Percentiles rank a stretch among this genome's conserved stretches.
Evolutionary conservation across 495 filamentous ascomycete species (phyloP).

Genomic region (Peziza echinospora): DNA sequence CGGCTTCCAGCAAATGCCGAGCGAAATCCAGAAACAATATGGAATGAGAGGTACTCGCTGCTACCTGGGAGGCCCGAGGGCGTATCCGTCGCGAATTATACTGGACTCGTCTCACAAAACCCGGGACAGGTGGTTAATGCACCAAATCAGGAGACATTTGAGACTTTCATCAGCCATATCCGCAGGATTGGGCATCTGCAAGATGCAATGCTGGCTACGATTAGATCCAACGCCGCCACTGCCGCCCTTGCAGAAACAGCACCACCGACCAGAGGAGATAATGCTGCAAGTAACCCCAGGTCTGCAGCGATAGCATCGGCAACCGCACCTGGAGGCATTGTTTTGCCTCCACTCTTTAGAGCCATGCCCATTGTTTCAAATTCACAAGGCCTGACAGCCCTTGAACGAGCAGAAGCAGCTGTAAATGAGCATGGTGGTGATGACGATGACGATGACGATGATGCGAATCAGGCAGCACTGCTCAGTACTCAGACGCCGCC

Average conservation of each 20-base stretch:
- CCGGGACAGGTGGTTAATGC: no score
- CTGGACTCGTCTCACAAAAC: no score
- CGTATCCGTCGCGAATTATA: no score
- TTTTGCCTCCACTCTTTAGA: no score
- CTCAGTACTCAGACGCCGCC: neutral
- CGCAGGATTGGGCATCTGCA: slow-evolving; percentile 15
- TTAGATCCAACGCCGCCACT: neutral
- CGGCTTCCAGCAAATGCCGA: no score
- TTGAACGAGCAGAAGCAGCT: neutral
- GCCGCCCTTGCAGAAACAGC: neutral
- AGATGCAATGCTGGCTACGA: slow-evolving; percentile 11
- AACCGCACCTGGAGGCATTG: neutral
- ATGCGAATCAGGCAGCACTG: neutral
- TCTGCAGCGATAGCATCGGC: neutral
- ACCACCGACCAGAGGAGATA: neutral
- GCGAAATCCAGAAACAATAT: no score
- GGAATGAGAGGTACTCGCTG: no score
- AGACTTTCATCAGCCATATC: slow-evolving; percentile 16
- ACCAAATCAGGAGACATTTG: slow-evolving; percentile 10
- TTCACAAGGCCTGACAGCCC: neutral
- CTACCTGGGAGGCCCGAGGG: no score
- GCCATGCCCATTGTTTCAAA: neutral
- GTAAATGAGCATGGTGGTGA: no score
- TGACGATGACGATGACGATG: no score
- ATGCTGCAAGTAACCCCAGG: neutral